Conservation (phyloP, 2,329 filamentous ascomycete genomes). For the Aspergillus vadensis region DNA sequence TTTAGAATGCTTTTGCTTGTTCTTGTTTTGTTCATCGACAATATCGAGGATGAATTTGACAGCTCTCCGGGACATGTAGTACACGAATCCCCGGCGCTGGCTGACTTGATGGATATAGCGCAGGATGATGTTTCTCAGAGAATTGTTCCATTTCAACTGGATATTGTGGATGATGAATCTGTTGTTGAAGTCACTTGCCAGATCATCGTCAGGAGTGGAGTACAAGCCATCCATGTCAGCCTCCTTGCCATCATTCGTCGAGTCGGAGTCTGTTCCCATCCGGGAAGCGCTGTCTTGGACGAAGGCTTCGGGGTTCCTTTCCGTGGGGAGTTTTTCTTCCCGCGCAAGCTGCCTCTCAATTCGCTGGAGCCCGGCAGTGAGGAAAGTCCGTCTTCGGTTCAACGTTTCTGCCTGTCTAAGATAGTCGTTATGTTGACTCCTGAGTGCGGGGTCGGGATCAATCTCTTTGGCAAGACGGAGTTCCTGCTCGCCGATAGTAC, state of each 20-base stretch:
- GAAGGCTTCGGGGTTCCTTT: conserved; percentile 41
- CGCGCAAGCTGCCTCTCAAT: conserved; percentile 53
- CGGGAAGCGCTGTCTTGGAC: conserved; percentile 31
- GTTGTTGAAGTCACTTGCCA: conserved; percentile 94
- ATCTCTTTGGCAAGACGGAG: conserved; percentile 59
- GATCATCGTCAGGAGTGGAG: conserved; percentile 72
- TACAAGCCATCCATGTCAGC: conserved; percentile 60
- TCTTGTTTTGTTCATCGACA: conserved; percentile 86
- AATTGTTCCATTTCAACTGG: conserved; percentile 98
- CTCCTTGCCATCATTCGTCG: conserved; percentile 58
- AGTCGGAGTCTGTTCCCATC: conserved; percentile 38
- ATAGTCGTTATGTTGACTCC: conserved; percentile 53
- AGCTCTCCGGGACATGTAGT: conserved; percentile 92
- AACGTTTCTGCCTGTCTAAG: conserved; percentile 60
- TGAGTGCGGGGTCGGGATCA: conserved; percentile 49
- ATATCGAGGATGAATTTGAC: conserved; percentile 99
- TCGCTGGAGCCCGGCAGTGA: conserved; percentile 60
- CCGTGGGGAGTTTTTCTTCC: conserved; percentile 50
- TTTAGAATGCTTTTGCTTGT: conserved; percentile 53
- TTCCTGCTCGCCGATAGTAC: conserved; percentile 74
- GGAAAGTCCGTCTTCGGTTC: conserved; percentile 60
- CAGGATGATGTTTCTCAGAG: conserved; percentile 90
- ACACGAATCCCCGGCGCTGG: conserved; percentile 92
- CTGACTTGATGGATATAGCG: conserved; percentile 97
- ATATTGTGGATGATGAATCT: conserved; percentile 97